These are phyloP conservation scores for Mortierella sp. DNA, from an alignment of 371 early-diverging fungal species.

Conservation along the genomic window DNA sequence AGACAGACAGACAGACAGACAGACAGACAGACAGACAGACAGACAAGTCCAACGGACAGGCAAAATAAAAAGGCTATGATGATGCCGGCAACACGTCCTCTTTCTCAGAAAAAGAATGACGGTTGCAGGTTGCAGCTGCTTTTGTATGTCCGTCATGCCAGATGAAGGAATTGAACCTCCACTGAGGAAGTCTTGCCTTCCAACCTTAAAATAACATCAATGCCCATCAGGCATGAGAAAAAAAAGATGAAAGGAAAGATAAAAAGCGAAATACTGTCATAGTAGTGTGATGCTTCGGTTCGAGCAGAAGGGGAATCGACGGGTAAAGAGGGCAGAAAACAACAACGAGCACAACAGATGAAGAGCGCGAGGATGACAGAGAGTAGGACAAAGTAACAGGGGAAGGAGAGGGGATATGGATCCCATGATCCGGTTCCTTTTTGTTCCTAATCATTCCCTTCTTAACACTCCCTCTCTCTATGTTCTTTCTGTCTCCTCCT, in stretches of 20 bases:
- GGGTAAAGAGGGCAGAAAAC: not conserved
- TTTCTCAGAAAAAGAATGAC: not conserved
- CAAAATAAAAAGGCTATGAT: slow-evolving; percentile 7
- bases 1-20: not conserved
- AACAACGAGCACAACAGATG: not conserved
- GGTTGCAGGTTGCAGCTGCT: too few relatives aligned
- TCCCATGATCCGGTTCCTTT: not conserved
- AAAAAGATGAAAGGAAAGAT: not conserved
- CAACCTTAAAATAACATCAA: not conserved
- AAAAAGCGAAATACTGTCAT: not conserved
- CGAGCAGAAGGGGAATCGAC: slow-evolving; percentile 2
- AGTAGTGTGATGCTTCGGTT: not conserved
- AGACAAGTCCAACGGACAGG: too few relatives aligned
- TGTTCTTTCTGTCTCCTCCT: not conserved
- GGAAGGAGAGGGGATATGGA: not conserved
- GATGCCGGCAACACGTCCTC: slow-evolving; percentile 6
- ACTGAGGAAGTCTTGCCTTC: not conserved
- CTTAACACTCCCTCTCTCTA: not conserved
- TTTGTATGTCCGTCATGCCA: not conserved
- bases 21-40: not conserved
- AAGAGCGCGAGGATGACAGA: not conserved
- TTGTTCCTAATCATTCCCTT: not conserved
- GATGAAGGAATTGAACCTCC: not conserved
- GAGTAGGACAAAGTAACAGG: not conserved
- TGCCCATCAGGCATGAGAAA: not conserved